These are phyloP conservation scores for Hansenula lynferdii DNA, from an alignment of 1,139 yeast genomes.

Conservation along the genomic window DNA sequence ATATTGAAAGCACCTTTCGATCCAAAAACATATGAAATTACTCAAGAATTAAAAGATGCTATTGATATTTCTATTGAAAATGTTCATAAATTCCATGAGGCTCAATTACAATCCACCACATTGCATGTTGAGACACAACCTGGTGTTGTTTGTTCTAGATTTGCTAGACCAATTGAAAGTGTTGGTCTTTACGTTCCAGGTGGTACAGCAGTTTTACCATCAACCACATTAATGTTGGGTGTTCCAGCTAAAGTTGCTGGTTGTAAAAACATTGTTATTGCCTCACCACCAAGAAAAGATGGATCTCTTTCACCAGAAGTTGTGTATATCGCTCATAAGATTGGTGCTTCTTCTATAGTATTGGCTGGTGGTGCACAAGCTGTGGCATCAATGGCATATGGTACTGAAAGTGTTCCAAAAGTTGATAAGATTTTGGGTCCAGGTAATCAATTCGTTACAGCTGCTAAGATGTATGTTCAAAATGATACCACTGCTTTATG, in stretches of 20 bases:
- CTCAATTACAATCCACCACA: constrained; percentile 71
- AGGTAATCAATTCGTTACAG: constrained; percentile 98
- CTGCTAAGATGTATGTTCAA: constrained; percentile 96
- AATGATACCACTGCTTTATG: constrained; percentile 94
- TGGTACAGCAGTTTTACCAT: constrained; percentile 97
- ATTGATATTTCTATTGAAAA: constrained; percentile 86
- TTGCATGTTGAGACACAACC: constrained; percentile 90
- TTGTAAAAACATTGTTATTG: constrained; percentile 86
- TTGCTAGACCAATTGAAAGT: constrained; percentile 88
- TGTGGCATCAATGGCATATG: constrained; percentile 97
- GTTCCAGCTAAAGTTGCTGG: constrained; percentile 99
- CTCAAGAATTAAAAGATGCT: constrained; percentile 76
- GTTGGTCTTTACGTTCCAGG: constrained; percentile 98
- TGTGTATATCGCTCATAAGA: constrained; percentile 93
- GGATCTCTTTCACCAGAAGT: constrained; percentile 96
- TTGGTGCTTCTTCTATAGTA: constrained; percentile 85
- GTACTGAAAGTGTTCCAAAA: constrained; percentile 87
- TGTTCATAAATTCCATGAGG: constrained; percentile 88
- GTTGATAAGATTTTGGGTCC: constrained; percentile 98
- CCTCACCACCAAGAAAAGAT: constrained; percentile 96
- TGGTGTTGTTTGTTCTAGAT: constrained; percentile 91
- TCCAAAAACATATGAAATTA: constrained; percentile 64
- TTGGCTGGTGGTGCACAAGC: constrained; percentile 99
- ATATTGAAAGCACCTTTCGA: constrained; percentile 86
- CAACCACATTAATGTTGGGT: constrained; percentile 97